Evolutionary conservation across 2,329 filamentous ascomycete genomes (phyloP), one percentile per base, ranked within the genome.

Genomic region (Hypocreales sp.): DNA sequence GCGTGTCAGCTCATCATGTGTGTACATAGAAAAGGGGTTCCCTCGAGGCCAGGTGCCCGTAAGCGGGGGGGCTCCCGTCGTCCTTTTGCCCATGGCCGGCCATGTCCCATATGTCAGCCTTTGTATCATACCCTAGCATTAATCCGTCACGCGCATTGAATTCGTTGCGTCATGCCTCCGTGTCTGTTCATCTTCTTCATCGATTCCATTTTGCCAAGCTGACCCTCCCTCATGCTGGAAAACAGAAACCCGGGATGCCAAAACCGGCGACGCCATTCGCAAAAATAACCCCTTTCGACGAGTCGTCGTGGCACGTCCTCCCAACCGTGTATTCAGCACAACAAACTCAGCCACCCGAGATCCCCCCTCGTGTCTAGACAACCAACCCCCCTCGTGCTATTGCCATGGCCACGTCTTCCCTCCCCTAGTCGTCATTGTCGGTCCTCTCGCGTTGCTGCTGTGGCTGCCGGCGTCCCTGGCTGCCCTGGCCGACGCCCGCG

Each of bases 401-500:
- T 26, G 20, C 15, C 13, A n/a, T 15, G 5, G 19, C 12, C 7
- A 17, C 8, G 16, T 25, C 18, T 26, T 15, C n/a, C 10, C 22
- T 31, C 19, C 25, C 25, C 23, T 50, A 70, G 41, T 72, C 67
- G 39, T 70, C 65, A 43, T 70, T 63, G 36, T 72, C 63, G 36
- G 60, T 64, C 40, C 62, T 51, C 49, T 65, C 57, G 20, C 52
- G 55, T 37, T 48, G 49, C 44, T 55, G 55, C 38, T 22, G 49
- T n/a, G n/a, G n/a, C n/a, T n/a, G n/a, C 24, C 42, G 40, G 21
- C 42, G 38, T 15, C 42, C 43, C 30, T 38, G 40, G 18, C 45
- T 46, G 34, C 37, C 45, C 28, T 37, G 38, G 32, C 53, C 47
- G 26, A 58, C 27, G 19, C 51, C 50, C 13, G 51, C 49, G 31